Evolutionary conservation across 1,139 yeast genomes (phyloP).

Genomic region (Geotrichum histeridarum): DNA sequence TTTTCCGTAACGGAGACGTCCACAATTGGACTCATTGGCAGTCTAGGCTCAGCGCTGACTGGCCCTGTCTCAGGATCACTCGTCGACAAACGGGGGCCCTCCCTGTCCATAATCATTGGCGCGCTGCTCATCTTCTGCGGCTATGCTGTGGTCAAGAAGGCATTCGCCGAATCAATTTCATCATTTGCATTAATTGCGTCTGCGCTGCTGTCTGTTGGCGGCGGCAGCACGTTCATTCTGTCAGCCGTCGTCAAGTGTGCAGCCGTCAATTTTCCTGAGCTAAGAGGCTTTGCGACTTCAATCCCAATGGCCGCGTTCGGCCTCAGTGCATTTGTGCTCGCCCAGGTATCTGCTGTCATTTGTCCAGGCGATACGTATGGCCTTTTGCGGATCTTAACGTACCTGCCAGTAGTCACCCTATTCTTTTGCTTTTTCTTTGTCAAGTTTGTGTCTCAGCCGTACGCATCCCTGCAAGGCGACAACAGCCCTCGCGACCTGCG

Average conservation of each 20-base stretch:
- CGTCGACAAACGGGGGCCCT: slow-evolving; percentile 55
- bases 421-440: slow-evolving; percentile 27
- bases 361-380: slow-evolving; percentile 34
- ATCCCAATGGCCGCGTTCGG: slow-evolving; percentile 44
- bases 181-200: slow-evolving; percentile 29
- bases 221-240: slow-evolving; percentile 39
- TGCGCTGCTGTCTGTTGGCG: slow-evolving; percentile 36
- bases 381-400: slow-evolving; percentile 33
- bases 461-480: slow-evolving; percentile 13
- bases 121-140: slow-evolving; percentile 32
- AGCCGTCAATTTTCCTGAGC: slow-evolving; percentile 39
- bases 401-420: slow-evolving; percentile 32
- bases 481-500: slow-evolving; percentile 12
- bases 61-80: slow-evolving; percentile 59
- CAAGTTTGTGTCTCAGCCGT: slow-evolving; percentile 23
- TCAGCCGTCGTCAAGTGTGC: slow-evolving; percentile 42
- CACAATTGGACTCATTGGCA: slow-evolving; percentile 54
- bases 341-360: slow-evolving; percentile 34
- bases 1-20: slow-evolving; percentile 54
- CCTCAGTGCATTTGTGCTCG: slow-evolving; percentile 39
- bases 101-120: slow-evolving; percentile 35
- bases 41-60: slow-evolving; percentile 53
- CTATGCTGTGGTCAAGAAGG: slow-evolving; percentile 30
- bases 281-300: slow-evolving; percentile 40
- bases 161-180: slow-evolving; percentile 25